These are phyloP conservation scores for Aureobasidium musti DNA, from an alignment of 2,329 filamentous ascomycete genomes.

Conservation along the genomic window DNA sequence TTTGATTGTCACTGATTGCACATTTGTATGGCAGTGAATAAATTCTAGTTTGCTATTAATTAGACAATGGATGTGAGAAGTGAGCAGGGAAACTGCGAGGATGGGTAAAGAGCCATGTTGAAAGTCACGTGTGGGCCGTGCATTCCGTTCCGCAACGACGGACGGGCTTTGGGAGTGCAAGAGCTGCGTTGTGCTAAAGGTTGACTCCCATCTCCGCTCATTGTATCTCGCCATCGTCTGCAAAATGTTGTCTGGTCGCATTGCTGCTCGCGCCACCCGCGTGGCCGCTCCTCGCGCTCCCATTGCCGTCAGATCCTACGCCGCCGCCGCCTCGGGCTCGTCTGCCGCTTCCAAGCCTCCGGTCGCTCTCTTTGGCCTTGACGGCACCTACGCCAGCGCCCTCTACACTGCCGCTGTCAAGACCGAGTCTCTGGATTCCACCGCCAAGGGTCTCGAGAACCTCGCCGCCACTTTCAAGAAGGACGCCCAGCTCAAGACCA, in stretches of 20 bases:
- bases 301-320: slow-evolving; percentile 72
- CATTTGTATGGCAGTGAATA: background rate
- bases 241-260: slow-evolving; percentile 59
- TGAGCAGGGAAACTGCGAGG: background rate
- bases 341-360: slow-evolving; percentile 75
- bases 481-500: slow-evolving; percentile 75
- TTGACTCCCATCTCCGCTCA: slow-evolving; percentile 20
- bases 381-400: slow-evolving; percentile 97
- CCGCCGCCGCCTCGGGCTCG: slow-evolving; percentile 57
- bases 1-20: slow-evolving; percentile 6
- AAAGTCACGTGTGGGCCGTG: slow-evolving; percentile 20
- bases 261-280: slow-evolving; percentile 59
- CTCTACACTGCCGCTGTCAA: slow-evolving; percentile 97
- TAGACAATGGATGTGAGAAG: background rate
- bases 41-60: background rate
- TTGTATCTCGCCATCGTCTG: slow-evolving; percentile 33
- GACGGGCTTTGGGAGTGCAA: slow-evolving; percentile 14
- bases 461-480: slow-evolving; percentile 73
- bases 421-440: slow-evolving; percentile 78
- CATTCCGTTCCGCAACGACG: slow-evolving; percentile 4
- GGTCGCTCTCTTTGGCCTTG: slow-evolving; percentile 88
- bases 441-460: slow-evolving; percentile 73
- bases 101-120: background rate
- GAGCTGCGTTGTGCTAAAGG: slow-evolving; percentile 12
- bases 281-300: slow-evolving; percentile 59